These are phyloP conservation scores for Chytridium lagenaria DNA, from an alignment of 371 early-diverging fungal species.

Conservation along the genomic window DNA sequence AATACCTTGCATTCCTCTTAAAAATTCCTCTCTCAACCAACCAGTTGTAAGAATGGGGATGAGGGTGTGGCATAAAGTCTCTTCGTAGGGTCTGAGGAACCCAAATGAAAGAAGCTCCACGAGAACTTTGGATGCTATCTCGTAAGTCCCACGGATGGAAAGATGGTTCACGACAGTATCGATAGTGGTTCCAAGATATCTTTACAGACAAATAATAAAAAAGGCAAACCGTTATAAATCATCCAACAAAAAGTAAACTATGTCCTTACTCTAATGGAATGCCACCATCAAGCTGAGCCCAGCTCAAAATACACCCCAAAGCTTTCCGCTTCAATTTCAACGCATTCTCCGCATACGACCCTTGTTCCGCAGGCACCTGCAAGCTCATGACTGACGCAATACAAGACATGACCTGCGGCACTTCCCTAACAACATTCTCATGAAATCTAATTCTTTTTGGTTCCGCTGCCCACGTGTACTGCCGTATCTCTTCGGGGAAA, in stretches of 20 bases:
- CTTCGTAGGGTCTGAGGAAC: conserved; percentile 22
- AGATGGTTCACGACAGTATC: conserved; percentile 23
- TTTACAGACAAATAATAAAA: conserved; percentile 10
- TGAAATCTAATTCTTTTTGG: conserved; percentile 29
- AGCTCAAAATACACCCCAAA: conserved; percentile 32
- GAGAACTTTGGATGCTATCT: conserved; percentile 28
- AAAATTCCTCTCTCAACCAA: conserved; percentile 19
- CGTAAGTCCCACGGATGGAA: conserved; percentile 22
- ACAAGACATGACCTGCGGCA: conserved; percentile 7
- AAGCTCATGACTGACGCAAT: conserved; percentile 26
- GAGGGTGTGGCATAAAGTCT: conserved; percentile 30
- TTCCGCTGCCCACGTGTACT: conserved; percentile 12
- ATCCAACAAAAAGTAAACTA: neutral
- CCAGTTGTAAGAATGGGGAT: conserved; percentile 30
- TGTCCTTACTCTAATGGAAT: conserved; percentile 33
- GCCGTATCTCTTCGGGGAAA: conserved; percentile 76
- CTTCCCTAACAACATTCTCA: conserved; percentile 19
- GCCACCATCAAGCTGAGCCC: conserved; percentile 27
- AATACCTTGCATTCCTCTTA: conserved; percentile 29
- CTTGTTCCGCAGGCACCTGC: neutral
- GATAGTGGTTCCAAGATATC: conserved; percentile 12
- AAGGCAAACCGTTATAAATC: neutral
- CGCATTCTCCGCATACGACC: neutral
- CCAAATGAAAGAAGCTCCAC: conserved; percentile 29
- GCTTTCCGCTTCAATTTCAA: conserved; percentile 23